Percentiles rank a stretch among this genome's conserved stretches.
phyloP scores from a whole-genome alignment of 2,329 filamentous ascomycete genomes.

The Furcasterigmium sp. region DNA sequence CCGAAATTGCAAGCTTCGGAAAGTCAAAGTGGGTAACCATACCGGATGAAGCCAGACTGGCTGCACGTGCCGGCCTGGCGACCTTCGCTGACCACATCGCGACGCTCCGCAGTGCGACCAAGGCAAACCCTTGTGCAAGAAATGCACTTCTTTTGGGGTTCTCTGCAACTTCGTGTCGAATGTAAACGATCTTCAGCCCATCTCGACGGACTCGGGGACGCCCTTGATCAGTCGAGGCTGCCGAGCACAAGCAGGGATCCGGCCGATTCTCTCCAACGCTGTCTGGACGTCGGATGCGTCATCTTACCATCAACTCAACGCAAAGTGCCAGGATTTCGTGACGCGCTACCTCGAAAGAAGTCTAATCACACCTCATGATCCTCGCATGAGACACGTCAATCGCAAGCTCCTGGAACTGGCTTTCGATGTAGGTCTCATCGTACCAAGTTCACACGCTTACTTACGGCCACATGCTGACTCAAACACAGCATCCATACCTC shows the following conservation, averaged over 20 bases:
- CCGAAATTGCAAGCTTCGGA: constrained; percentile 45
- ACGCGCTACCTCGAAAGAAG: constrained; percentile 31
- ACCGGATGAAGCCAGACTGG: background rate
- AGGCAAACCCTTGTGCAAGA: constrained; percentile 33
- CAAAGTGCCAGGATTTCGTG: constrained; percentile 34
- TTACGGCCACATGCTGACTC: too few relatives aligned
- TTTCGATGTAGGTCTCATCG: constrained; percentile 27
- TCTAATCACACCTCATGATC: constrained; percentile 29
- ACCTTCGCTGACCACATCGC: constrained; percentile 1
- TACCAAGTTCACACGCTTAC: background rate
- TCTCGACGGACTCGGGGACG: constrained; percentile 16
- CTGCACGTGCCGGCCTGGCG: too few relatives aligned
- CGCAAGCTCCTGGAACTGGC: constrained; percentile 28
- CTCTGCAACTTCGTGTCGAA: constrained; percentile 35
- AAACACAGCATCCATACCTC: constrained; percentile 30
- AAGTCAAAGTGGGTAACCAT: constrained; percentile 33
- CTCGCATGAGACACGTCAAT: constrained; percentile 30
- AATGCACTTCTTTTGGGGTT: constrained; percentile 36
- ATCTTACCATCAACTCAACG: constrained; percentile 26
- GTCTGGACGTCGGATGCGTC: constrained; percentile 27
- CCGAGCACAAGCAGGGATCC: constrained; percentile 14
- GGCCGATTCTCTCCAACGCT: constrained; percentile 18
- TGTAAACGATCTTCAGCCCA: constrained; percentile 30
- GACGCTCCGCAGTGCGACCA: constrained; percentile 36
- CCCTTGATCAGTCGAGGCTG: constrained; percentile 12